Conservation (phyloP, 345 rosid species). For the Noccaea caerulescens region DNA sequence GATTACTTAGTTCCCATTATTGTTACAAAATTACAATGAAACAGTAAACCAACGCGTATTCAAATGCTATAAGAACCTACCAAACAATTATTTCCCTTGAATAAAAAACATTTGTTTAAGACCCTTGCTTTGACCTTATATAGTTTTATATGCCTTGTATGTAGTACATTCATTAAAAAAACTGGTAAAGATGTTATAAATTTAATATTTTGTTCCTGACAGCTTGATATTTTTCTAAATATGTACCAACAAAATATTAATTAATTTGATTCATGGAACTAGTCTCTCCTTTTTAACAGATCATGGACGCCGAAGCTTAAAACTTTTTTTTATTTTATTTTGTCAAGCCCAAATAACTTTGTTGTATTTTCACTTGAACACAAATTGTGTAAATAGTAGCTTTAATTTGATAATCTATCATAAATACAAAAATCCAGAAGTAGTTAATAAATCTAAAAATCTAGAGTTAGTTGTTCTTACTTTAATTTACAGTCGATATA, state of each 20-base stretch:
- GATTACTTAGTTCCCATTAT: slow-evolving; percentile 23
- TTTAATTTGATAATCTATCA: too few relatives aligned
- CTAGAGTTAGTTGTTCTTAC: too few relatives aligned
- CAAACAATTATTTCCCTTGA: slow-evolving; percentile 6
- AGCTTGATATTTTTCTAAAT: not conserved
- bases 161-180: not conserved
- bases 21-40: slow-evolving; percentile 6
- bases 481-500: too few relatives aligned
- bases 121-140: not conserved
- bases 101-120: not conserved
- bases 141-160: slow-evolving; percentile 9
- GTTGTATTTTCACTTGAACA: not conserved
- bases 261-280: not conserved
- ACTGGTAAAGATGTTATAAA: not conserved
- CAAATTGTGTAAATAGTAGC: not conserved
- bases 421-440: too few relatives aligned
- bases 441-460: too few relatives aligned
- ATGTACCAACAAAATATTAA: not conserved
- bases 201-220: not conserved
- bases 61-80: not conserved
- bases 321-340: not conserved
- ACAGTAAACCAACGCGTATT: slow-evolving; percentile 28
- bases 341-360: slow-evolving; percentile 2
- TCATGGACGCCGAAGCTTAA: not conserved
- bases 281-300: not conserved